Percentiles rank a stretch among this genome's conserved stretches.
Conservation (phyloP, 1,284 basidiomycete species). For the Naganishia albida region DNA sequence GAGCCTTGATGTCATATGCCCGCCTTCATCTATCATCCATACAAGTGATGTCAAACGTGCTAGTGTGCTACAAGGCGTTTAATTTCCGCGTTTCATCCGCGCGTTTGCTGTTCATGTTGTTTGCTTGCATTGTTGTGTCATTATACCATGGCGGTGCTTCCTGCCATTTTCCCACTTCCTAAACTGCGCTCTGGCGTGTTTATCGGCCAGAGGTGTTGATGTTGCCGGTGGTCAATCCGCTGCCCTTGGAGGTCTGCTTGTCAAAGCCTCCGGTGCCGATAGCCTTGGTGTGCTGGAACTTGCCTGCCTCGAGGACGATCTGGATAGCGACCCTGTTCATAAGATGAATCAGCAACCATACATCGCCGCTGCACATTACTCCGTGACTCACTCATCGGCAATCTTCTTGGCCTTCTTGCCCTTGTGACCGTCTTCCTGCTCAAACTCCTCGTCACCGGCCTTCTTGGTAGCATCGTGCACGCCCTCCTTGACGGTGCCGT, state of each 20-base stretch:
- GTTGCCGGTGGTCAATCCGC: slow-evolving; percentile 18
- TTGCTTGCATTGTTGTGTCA: slow-evolving; percentile 9
- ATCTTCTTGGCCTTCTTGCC: slow-evolving; percentile 33
- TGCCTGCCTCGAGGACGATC: slow-evolving; percentile 29
- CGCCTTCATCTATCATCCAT: slow-evolving; percentile 27
- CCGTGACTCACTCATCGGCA: slow-evolving; percentile 16
- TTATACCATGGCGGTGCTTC: slow-evolving; percentile 8
- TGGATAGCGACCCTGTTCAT: slow-evolving; percentile 20
- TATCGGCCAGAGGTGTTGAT: slow-evolving; percentile 16
- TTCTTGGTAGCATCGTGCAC: slow-evolving; percentile 31
- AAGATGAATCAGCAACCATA: not conserved
- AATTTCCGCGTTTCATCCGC: not conserved
- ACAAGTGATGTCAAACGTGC: slow-evolving; percentile 23
- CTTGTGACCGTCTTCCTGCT: slow-evolving; percentile 20
- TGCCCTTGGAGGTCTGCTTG: slow-evolving; percentile 31
- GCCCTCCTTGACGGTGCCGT: slow-evolving; percentile 30
- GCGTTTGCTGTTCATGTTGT: not conserved
- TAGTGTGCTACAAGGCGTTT: slow-evolving; percentile 15
- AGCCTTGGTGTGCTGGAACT: slow-evolving; percentile 24
- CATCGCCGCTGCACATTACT: not conserved
- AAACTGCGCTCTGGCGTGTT: not conserved
- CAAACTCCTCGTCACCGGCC: slow-evolving; percentile 15
- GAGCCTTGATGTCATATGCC: not conserved
- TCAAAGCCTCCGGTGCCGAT: slow-evolving; percentile 33
- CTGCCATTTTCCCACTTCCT: not conserved